Evolutionary conservation across 129 eudicot genomes (phyloP).

Genomic region (Apium graveolens): DNA sequence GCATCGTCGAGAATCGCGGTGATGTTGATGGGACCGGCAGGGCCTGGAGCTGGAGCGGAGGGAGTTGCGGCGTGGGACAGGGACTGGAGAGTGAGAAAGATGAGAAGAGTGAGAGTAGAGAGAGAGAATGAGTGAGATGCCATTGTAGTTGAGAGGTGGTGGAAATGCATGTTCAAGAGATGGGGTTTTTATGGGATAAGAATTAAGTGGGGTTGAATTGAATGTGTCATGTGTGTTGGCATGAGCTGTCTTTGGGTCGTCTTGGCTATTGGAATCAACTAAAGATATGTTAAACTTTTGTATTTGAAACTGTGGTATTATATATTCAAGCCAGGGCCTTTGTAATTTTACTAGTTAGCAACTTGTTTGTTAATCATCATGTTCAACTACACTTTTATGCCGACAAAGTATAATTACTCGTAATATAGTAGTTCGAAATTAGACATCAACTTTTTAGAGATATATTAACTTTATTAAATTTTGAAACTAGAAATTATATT

Average conservation of each 20-base stretch:
- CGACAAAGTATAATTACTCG: neutral
- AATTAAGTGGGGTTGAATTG: neutral
- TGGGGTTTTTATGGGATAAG: constrained; percentile 26
- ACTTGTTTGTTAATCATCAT: neutral
- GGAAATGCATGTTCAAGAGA: neutral
- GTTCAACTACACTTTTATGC: neutral
- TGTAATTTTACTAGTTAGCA: neutral
- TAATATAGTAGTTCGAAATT: neutral
- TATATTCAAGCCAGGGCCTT: neutral
- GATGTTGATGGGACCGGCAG: constrained; percentile 55
- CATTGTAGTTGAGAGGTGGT: constrained; percentile 16
- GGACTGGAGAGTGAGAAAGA: constrained; percentile 16
- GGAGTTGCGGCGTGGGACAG: constrained; percentile 26
- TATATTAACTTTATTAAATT: too few species aligned
- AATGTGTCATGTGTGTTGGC: constrained; percentile 28
- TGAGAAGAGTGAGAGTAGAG: constrained; percentile 22
- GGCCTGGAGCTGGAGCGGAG: constrained; percentile 53
- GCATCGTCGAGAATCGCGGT: constrained; percentile 52
- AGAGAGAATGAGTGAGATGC: constrained; percentile 17
- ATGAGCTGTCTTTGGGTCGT: constrained; percentile 42
- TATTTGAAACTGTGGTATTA: neutral
- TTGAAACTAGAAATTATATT: too few species aligned
- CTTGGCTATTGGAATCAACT: neutral
- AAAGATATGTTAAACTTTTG: neutral
- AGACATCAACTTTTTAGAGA: neutral